phyloP scores from a whole-genome alignment of 192 early-diverging fungal genomes.

The Linnemannia elongata region DNA sequence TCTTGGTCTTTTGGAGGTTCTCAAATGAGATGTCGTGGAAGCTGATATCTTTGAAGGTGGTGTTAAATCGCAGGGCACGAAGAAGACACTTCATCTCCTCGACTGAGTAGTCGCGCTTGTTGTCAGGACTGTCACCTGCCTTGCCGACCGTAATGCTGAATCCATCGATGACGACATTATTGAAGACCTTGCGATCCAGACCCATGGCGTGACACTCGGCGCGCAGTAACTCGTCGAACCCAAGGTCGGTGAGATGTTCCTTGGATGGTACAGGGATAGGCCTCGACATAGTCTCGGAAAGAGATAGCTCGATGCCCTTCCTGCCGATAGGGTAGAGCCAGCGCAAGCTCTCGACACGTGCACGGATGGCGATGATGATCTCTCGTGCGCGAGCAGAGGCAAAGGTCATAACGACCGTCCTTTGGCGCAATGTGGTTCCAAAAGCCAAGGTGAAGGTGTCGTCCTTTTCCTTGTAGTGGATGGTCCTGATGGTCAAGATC shows the following conservation, averaged over 20 bases:
- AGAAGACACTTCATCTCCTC: conserved; percentile 55
- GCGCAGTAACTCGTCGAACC: conserved; percentile 43
- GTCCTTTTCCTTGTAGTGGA: conserved; percentile 49
- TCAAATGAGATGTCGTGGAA: conserved; percentile 41
- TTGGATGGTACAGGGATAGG: conserved; percentile 48
- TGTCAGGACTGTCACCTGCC: conserved; percentile 18
- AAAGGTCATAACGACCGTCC: conserved; percentile 51
- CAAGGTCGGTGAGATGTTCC: conserved; percentile 42
- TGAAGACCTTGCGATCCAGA: conserved; percentile 31
- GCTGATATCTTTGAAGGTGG: conserved; percentile 52
- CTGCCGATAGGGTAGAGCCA: conserved; percentile 49
- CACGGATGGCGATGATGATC: conserved; percentile 48
- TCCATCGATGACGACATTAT: conserved; percentile 28
- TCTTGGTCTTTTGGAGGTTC: conserved; percentile 40
- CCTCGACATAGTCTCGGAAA: conserved; percentile 29
- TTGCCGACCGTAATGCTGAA: conserved; percentile 26
- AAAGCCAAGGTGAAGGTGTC: conserved; percentile 43
- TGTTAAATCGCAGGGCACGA: conserved; percentile 48
- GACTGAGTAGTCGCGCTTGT: conserved; percentile 28
- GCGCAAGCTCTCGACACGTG: conserved; percentile 42
- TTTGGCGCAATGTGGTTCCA: conserved; percentile 47
- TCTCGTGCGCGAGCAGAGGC: conserved; percentile 43
- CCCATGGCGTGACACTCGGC: conserved; percentile 41
- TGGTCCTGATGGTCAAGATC: conserved; percentile 34
- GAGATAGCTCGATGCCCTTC: conserved; percentile 43